Base-by-base conservation (phyloP, 352 stramenopile species). In the Phytophthora uliginosa region DNA sequence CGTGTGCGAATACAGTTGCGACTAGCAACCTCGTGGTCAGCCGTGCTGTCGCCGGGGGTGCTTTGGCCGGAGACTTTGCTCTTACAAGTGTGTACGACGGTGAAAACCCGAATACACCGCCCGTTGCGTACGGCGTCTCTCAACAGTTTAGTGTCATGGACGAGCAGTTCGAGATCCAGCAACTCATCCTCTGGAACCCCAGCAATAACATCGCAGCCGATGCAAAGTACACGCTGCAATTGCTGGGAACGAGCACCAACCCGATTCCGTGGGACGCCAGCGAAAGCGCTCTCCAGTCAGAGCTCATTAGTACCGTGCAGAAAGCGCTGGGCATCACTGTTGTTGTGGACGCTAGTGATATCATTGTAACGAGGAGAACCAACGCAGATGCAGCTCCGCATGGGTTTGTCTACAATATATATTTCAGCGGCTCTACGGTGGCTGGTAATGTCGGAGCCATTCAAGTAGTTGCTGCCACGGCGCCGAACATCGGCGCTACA, bases 351-450 rank as follows among this genome's bases (percentile, higher is more conserved):
- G 53, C 62, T 53, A 77, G 79, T 0, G 81, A 88, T 18, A 77
- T 95, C 50, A 69, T 82, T 0, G 88, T 92, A 0, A 91, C 86
- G 17, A 69, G 84, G n/a, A 71, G 83, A 3, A 66, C 58, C 0
- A 83, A 94, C 58, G 40, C 69, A 4, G 66, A 66, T 0, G 17
- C 72, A 1, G 83, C 80, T 4, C 78, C 85, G 2, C 79, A 91
- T n/a, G 83, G 84, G 0, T 95, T 70, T 26, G 69, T 94, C 5
- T 95, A 94, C 63, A 89, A 71, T 2, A 77, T 95, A 24, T 95
- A 95, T 71, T 95, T 92, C 24, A 86, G 76, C 33, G 88, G 84
- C 13, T 38, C 54, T 40, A 77, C 74, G 0, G 79, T 91, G 0
- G 64, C 65, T 1, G 88, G 86, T 0, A 76, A 86, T 48, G 31